These are phyloP conservation scores for Pseudoneurospora amorphoporcata DNA, from an alignment of 495 filamentous ascomycete species.

Conservation along the genomic window DNA sequence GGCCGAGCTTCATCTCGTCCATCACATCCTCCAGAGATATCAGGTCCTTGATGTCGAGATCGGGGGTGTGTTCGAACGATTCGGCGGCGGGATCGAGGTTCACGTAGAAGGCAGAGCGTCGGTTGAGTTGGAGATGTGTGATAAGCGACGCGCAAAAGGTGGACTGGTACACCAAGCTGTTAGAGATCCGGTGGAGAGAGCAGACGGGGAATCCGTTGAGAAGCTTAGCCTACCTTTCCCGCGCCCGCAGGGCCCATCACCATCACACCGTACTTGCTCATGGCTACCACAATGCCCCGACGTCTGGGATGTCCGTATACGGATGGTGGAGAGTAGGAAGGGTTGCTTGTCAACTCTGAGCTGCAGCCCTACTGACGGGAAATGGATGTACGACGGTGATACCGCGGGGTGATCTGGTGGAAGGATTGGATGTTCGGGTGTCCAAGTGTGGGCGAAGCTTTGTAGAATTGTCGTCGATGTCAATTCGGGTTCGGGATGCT, in stretches of 20 bases:
- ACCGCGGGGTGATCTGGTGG: neutral
- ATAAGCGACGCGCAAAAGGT: slow-evolving; percentile 93
- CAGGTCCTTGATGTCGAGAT: slow-evolving; percentile 93
- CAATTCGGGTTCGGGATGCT: neutral
- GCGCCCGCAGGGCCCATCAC: slow-evolving; percentile 90
- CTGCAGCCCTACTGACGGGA: neutral
- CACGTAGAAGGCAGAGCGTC: slow-evolving; percentile 84
- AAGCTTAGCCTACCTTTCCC: slow-evolving; percentile 52
- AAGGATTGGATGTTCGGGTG: neutral
- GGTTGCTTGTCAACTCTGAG: neutral
- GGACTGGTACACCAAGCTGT: slow-evolving; percentile 41
- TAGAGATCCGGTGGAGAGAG: slow-evolving; percentile 4
- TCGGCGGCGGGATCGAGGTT: slow-evolving; percentile 97
- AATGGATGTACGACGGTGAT: neutral
- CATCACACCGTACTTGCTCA: slow-evolving; percentile 92
- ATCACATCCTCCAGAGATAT: slow-evolving; percentile 97
- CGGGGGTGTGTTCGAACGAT: slow-evolving; percentile 80
- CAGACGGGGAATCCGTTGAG: neutral
- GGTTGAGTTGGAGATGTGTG: slow-evolving; percentile 78
- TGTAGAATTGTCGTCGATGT: neutral
- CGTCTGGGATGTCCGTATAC: neutral
- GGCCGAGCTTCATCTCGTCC: slow-evolving; percentile 89
- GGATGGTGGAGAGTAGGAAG: neutral
- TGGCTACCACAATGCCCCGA: slow-evolving; percentile 21
- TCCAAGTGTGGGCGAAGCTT: neutral